Base-by-base conservation (phyloP, 345 rosid genomes). In the Salix dunnii region DNA sequence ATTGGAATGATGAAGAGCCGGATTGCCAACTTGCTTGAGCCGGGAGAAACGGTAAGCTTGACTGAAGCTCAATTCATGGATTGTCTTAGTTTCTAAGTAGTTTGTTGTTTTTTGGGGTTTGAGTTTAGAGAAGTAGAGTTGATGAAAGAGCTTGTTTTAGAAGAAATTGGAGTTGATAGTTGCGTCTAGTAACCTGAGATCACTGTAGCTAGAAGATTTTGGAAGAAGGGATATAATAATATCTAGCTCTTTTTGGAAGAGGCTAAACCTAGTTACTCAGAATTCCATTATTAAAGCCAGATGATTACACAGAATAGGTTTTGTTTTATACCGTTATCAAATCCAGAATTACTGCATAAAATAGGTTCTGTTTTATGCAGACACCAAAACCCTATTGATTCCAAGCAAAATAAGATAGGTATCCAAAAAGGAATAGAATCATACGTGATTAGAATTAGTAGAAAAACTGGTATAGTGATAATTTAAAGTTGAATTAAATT, bases 21-120 rank as follows among this genome's bases (percentile, higher is more conserved):
- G 27, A 96, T 96, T 76, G 92, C 97, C 51, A 73, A 87, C 20
- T 55, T 89, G 82, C 98, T 96, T 80, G 89, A 89, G 82, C 96
- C 97, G 20, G 97, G 93, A 84, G 99, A 96, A 84, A 92, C 98
- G 74, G 99, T 96, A 81, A 85, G 80, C 61, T 76, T 79, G 21
- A 67, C 40, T 40, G 9, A 27, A 62, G 51, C 25, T 23, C 23
- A 9, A 35, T 23, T 36, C 38, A 18, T n/a, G 23, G 40, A 28
- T 28, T 2, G 18, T 71, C 61, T 70, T 70, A 18, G 6, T 63
- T 40, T 74, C 30, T 10, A 28, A 28, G 68, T 33, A 43, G 3
- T 21, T 38, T 20, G 11, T 62, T 62, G 13, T 4, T 48, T 58
- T 25, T 58, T 0, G 3, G 28, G 63, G 63, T 9, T 58, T 58